phyloP scores from a whole-genome alignment of 1,139 yeast genomes.

The Zygoascus meyerae region DNA sequence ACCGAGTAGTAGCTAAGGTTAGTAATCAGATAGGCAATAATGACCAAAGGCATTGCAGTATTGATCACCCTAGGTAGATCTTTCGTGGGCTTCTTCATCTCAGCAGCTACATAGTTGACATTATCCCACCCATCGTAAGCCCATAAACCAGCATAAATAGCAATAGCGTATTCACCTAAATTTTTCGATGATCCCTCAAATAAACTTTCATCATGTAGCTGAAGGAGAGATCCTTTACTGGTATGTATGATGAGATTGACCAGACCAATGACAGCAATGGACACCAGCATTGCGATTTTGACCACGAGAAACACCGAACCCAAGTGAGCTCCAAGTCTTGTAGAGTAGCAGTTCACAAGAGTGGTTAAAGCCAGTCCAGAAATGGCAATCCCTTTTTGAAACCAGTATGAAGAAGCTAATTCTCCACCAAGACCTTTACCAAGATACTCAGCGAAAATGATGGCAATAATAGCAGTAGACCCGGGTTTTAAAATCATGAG shows the following conservation, averaged over 20 bases:
- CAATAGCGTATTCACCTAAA: constrained; percentile 35
- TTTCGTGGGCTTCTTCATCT: constrained; percentile 35
- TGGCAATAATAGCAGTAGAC: constrained; percentile 38
- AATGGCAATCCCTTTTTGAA: constrained; percentile 32
- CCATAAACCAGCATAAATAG: constrained; percentile 41
- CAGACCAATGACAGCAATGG: constrained; percentile 33
- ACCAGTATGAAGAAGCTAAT: constrained; percentile 25
- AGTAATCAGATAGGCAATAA: constrained; percentile 34
- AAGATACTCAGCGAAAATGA: constrained; percentile 38
- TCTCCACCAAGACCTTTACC: constrained; percentile 21
- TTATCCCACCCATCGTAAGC: constrained; percentile 45
- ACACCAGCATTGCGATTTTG: constrained; percentile 31
- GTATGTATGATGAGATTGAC: constrained; percentile 24
- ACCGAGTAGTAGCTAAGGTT: constrained; percentile 38
- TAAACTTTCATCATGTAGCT: constrained; percentile 11
- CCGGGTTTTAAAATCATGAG: constrained; percentile 39
- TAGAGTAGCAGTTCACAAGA: constrained; percentile 31
- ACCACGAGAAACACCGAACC: constrained; percentile 34
- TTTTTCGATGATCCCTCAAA: constrained; percentile 30
- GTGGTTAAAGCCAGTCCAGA: constrained; percentile 29
- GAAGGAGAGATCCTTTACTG: constrained; percentile 23
- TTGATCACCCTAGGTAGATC: constrained; percentile 39
- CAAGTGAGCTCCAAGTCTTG: constrained; percentile 34
- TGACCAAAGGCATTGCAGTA: constrained; percentile 39
- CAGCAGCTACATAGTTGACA: constrained; percentile 39